Evolutionary conservation across 257 asterid species (phyloP), one percentile per base, ranked within the genome.

Genomic region (Anisodus acutangulus): DNA sequence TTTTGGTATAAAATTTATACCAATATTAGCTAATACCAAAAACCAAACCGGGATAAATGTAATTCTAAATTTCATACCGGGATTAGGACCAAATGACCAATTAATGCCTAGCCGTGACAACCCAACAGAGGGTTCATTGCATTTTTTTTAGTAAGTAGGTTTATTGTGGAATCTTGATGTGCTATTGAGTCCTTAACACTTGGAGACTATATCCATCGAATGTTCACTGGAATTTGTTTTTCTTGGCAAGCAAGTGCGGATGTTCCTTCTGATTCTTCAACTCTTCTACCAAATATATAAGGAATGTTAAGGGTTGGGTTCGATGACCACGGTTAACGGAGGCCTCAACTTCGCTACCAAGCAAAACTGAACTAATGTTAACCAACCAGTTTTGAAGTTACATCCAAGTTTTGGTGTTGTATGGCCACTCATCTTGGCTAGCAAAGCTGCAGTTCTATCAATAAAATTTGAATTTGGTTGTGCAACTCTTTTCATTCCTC

Each of bases 231-330:
- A 43, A 37, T 63, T 31, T 26, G 53, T 45, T 82, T 19, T 60
- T 69, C 70, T 89, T 83, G 55, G 84, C 94, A 94, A 97, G 94
- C 93, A 82, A 92, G 92, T 86, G 64, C 89, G 9, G 93, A 91
- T 78, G 87, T 85, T 64, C 90, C 93, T 8, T 87, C 93, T 80
- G 95, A 90, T 84, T 94, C 94, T 69, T 82, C 88, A 90, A 92
- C 97, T 19, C 45, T 88, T 88, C 89, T 93, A 43, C 98, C 97
- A 64, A 93, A 92, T 90, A 85, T 87, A 62, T 94, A 86, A 89
- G 81, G 22, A 22, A 51, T 51, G 81, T 12, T 51, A 47, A 51
- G 81, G 8, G 13, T 53, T 16, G 26, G 8, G 63, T 78, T 53
- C 4, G 59, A 78, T 31, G 47, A 53, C 15, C 49, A 13, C 26